phyloP scores from a whole-genome alignment of 768 basidiomycete genomes.

The Mycena pura region DNA sequence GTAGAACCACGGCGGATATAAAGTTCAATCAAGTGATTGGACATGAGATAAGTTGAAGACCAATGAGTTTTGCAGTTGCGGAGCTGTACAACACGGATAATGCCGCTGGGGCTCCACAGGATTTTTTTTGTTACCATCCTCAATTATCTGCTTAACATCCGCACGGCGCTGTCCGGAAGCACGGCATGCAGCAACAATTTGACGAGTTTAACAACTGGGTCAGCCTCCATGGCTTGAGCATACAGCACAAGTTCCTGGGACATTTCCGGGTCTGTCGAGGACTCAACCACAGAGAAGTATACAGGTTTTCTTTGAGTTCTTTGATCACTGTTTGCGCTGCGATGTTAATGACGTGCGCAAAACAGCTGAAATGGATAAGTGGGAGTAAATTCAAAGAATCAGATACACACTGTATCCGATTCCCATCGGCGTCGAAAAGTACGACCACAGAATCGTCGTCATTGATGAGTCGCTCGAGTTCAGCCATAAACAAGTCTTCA shows the following conservation, averaged over 20 bases:
- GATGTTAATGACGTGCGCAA: slow-evolving; percentile 39
- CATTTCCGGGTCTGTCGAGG: not conserved
- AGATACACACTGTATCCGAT: slow-evolving; percentile 25
- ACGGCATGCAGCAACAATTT: slow-evolving; percentile 37
- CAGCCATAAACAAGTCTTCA: slow-evolving; percentile 33
- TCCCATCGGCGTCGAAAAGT: slow-evolving; percentile 29
- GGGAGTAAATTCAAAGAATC: not conserved
- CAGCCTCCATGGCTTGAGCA: slow-evolving; percentile 28
- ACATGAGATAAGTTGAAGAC: slow-evolving; percentile 45
- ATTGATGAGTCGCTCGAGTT: slow-evolving; percentile 24
- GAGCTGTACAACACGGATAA: slow-evolving; percentile 31
- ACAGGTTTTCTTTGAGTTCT: slow-evolving; percentile 21
- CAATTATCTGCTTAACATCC: slow-evolving; percentile 33
- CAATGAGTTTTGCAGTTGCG: slow-evolving; percentile 42
- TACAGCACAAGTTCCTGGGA: slow-evolving; percentile 22
- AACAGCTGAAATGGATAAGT: slow-evolving; percentile 30
- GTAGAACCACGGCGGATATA: too few relatives aligned
- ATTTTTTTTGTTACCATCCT: slow-evolving; percentile 32
- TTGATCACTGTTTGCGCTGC: slow-evolving; percentile 27
- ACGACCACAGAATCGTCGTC: not conserved
- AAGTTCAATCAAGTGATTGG: slow-evolving; percentile 39
- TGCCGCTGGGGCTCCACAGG: slow-evolving; percentile 11
- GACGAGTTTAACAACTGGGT: slow-evolving; percentile 33
- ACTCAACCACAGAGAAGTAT: slow-evolving; percentile 8
- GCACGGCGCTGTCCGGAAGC: slow-evolving; percentile 38